Base-by-base conservation (phyloP, 129 eudicot species). In the Flaveria ramosissima region DNA sequence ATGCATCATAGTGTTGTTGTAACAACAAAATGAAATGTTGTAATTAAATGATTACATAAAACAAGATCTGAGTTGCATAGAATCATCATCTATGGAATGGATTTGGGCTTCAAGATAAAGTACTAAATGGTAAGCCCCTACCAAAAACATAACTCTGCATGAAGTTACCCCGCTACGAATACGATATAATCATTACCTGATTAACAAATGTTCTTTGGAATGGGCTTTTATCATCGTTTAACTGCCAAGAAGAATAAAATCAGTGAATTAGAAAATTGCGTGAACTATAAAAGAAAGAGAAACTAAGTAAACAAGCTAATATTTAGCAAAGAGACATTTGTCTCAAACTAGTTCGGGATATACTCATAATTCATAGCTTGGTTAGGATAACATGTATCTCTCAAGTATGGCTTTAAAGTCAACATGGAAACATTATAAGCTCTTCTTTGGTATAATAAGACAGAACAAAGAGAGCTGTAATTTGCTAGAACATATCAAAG, bases 161-260 rank as follows among this genome's bases (percentile, higher is more conserved):
- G 19, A 12, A 53, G 41, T 20, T 7, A 36, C 7, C 23, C 65
- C 60, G 47, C 47, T 68, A 26, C 69, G 21, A 71, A 70, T 56
- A 63, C 2, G 20, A 63, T 27, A 63, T 63, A 63, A 27, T 46
- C 68, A 68, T 48, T 88, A 94, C 98, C 98, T 94, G 98, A 48
- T 89, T 94, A 70, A 91, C 98, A 84, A 91, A 94, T 51, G 97
- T 94, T 56, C 97, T 72, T 83, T 94, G 98, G 73, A 94, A 94
- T 67, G 98, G 97, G 82, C 97, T 94, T 77, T 91, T 94, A 45
- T 91, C 98, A 7, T 87, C 93, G 75, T 94, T 94, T 86, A 94
- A 86, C 98, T 94, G 93, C 80, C 36, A 80, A 77, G 60, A 74
- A 82, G 65, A 80, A 61, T 56, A 41, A 60, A 68, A 50, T 16